Conservation (phyloP, 768 basidiomycete species). For the Russula lepida region DNA sequence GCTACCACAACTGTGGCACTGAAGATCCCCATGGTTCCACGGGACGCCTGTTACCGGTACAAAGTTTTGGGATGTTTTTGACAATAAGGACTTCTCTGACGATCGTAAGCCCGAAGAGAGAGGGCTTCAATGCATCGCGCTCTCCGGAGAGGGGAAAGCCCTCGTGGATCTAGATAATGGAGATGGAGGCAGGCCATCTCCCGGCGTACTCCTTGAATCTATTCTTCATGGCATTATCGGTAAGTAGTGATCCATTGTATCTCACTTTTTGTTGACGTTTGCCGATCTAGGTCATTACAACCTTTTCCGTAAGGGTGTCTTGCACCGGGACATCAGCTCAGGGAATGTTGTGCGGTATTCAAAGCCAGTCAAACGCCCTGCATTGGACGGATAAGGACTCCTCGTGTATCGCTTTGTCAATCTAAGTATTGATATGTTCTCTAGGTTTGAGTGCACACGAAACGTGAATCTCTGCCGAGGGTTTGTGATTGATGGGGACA, state of each 20-base stretch:
- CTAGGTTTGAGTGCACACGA: not conserved
- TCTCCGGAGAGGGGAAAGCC: not conserved
- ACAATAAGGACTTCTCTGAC: not conserved
- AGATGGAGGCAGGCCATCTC: not conserved
- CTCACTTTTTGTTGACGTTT: not conserved
- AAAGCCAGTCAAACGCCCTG: no score
- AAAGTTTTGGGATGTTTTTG: not conserved
- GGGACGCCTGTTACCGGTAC: not conserved
- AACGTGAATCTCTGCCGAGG: no score
- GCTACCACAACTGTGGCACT: not conserved
- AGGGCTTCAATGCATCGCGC: not conserved
- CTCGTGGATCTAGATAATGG: not conserved
- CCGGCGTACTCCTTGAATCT: not conserved
- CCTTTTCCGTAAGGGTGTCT: no score
- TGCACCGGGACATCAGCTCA: no score
- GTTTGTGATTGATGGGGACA: no score
- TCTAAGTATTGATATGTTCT: not conserved
- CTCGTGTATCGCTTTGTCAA: not conserved
- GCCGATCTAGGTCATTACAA: not conserved
- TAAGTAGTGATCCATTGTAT: not conserved
- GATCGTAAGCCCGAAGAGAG: not conserved
- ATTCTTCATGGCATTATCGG: not conserved
- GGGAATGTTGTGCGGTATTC: no score
- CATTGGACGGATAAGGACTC: not conserved
- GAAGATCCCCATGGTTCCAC: not conserved